Percentiles rank a stretch among this genome's conserved stretches.
phyloP scores from a whole-genome alignment of 768 basidiomycete genomes.

The Leccinum fibrillosum region DNA sequence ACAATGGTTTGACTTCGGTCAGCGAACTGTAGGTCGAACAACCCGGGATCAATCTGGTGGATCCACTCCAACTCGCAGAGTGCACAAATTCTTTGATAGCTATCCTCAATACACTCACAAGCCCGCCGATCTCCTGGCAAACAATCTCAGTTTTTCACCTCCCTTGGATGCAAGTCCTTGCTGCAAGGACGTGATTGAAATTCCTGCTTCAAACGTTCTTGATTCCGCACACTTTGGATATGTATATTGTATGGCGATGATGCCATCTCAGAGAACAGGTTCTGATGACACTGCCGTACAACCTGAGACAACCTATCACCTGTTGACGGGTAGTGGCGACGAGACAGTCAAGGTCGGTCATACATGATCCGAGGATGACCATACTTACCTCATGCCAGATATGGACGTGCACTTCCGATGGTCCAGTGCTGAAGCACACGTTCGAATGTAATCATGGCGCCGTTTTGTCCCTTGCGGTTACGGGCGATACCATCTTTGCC shows the following conservation, averaged over 20 bases:
- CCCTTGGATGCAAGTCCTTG: slow-evolving; percentile 30
- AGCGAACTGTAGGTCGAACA: not conserved
- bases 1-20: slow-evolving; percentile 75
- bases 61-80: slow-evolving; percentile 45
- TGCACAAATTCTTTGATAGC: slow-evolving; percentile 91
- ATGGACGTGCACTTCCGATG: slow-evolving; percentile 55
- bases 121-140: slow-evolving; percentile 66
- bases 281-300: slow-evolving; percentile 27
- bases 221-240: slow-evolving; percentile 95
- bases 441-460: slow-evolving; percentile 77
- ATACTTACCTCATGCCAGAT: slow-evolving; percentile 39
- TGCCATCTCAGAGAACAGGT: slow-evolving; percentile 39
- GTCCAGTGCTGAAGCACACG: slow-evolving; percentile 54
- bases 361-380: not conserved
- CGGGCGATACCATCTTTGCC: slow-evolving; percentile 81
- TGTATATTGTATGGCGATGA: slow-evolving; percentile 74
- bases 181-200: slow-evolving; percentile 37
- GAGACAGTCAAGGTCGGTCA: slow-evolving; percentile 75
- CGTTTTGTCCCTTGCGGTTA: slow-evolving; percentile 72
- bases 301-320: slow-evolving; percentile 36
- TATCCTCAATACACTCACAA: slow-evolving; percentile 71
- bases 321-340: slow-evolving; percentile 89
- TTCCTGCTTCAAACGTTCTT: slow-evolving; percentile 68
- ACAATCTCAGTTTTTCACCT: slow-evolving; percentile 43
- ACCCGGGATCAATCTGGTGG: slow-evolving; percentile 25